Conservation (phyloP, 441 rosid species). For the Gossypium lobatum region DNA sequence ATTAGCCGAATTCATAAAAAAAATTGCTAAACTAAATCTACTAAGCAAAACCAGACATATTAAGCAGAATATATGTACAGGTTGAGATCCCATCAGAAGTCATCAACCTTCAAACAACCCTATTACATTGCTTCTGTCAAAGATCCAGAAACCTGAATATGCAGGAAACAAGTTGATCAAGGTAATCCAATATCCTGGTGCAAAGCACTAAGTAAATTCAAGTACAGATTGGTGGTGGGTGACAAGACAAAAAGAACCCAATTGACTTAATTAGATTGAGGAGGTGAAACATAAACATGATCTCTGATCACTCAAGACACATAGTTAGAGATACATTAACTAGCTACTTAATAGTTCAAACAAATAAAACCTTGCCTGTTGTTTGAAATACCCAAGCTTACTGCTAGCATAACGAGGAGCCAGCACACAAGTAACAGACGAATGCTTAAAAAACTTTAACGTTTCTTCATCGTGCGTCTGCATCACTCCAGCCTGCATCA, state of each 20-base stretch:
- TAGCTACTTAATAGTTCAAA: not conserved
- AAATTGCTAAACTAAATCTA: not conserved
- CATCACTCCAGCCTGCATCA: slow-evolving; percentile 75
- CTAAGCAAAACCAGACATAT: not conserved
- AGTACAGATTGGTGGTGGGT: not conserved
- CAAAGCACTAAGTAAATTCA: not conserved
- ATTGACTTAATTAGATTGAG: not conserved
- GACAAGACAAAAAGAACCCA: not conserved
- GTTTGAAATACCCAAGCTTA: slow-evolving; percentile 69
- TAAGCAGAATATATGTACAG: not conserved
- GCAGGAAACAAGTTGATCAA: not conserved
- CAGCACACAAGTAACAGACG: slow-evolving; percentile 74
- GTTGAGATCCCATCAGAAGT: not conserved
- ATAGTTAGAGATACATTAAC: not conserved
- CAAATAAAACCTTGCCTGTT: slow-evolving; percentile 45
- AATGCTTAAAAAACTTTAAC: slow-evolving; percentile 71
- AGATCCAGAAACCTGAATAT: not conserved
- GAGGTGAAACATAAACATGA: not conserved
- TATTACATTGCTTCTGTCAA: not conserved
- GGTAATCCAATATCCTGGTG: not conserved
- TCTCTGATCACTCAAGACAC: not conserved
- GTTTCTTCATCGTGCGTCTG: slow-evolving; percentile 89
- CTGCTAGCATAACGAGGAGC: slow-evolving; percentile 82
- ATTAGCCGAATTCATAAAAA: not conserved
- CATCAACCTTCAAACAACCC: not conserved